A percentile compares a stretch with the other conserved stretches of the same genome.
These are phyloP conservation scores for Mrakia hoshinonis DNA, from an alignment of 768 basidiomycete genomes.

Conservation along the genomic window DNA sequence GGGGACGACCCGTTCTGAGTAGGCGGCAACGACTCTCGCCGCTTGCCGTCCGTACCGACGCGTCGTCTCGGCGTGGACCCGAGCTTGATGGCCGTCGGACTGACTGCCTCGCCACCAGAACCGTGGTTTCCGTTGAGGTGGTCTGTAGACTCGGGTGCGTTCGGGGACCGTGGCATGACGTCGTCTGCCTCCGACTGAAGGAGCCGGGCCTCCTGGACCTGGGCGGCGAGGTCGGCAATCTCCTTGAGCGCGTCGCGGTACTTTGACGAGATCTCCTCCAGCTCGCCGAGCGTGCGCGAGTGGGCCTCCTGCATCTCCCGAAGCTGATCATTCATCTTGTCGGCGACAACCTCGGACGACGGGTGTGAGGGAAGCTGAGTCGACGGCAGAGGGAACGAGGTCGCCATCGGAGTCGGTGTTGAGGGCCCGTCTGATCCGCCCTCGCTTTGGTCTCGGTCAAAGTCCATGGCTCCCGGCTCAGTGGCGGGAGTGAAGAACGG, in stretches of 20 bases:
- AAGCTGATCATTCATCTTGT: slow-evolving; percentile 47
- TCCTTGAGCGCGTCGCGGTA: slow-evolving; percentile 65
- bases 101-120: too few relatives aligned
- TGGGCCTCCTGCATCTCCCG: slow-evolving; percentile 47
- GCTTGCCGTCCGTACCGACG: background rate
- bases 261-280: slow-evolving; percentile 33
- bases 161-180: background rate
- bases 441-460: background rate
- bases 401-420: background rate
- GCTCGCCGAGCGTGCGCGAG: slow-evolving; percentile 30
- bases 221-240: slow-evolving; percentile 85
- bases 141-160: background rate
- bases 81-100: slow-evolving; percentile 7
- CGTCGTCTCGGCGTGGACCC: background rate
- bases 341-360: slow-evolving; percentile 11
- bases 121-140: background rate
- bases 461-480: slow-evolving; percentile 7
- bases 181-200: slow-evolving; percentile 4
- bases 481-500: slow-evolving; percentile 3
- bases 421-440: background rate
- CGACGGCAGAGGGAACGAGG: background rate
- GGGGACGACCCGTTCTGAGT: slow-evolving; percentile 3
- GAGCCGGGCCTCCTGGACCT: slow-evolving; percentile 72
- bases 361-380: background rate
- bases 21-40: background rate